Conservation (phyloP, 441 rosid species). For the Melianthus villosus region DNA sequence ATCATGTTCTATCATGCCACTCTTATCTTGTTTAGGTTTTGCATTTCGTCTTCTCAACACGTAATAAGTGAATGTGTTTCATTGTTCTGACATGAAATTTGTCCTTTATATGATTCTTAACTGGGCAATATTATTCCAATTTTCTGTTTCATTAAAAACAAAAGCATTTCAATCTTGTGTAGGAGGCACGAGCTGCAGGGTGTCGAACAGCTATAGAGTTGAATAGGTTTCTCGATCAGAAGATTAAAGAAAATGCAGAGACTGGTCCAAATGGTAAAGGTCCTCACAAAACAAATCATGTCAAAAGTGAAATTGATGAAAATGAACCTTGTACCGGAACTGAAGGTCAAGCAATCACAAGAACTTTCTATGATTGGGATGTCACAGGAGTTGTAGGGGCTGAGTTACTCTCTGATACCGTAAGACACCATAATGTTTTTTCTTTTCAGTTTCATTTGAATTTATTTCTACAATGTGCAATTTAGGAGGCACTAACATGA, state of each 20-base stretch:
- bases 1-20: too few species aligned
- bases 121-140: too few species aligned
- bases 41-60: too few species aligned
- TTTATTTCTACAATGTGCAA: not conserved
- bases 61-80: too few species aligned
- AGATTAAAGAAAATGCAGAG: conserved; percentile 60
- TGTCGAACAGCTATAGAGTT: conserved; percentile 47
- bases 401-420: conserved; percentile 60
- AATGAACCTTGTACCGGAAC: conserved; percentile 22
- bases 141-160: too few species aligned
- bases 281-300: conserved; percentile 21
- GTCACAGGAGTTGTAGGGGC: conserved; percentile 58
- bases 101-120: too few species aligned
- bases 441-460: not conserved
- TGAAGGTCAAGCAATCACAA: conserved; percentile 18
- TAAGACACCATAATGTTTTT: conserved; percentile 19
- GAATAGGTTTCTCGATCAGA: conserved; percentile 41
- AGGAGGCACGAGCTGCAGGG: conserved; percentile 86
- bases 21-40: too few species aligned
- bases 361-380: conserved; percentile 53
- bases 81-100: too few species aligned
- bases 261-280: conserved; percentile 43
- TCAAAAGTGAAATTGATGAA: conserved; percentile 21
- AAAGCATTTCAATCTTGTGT: too few species aligned
- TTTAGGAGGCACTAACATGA: not conserved